These are phyloP conservation scores for Naganishia vaughanmartiniae DNA, from an alignment of 768 basidiomycete genomes.

Conservation along the genomic window DNA sequence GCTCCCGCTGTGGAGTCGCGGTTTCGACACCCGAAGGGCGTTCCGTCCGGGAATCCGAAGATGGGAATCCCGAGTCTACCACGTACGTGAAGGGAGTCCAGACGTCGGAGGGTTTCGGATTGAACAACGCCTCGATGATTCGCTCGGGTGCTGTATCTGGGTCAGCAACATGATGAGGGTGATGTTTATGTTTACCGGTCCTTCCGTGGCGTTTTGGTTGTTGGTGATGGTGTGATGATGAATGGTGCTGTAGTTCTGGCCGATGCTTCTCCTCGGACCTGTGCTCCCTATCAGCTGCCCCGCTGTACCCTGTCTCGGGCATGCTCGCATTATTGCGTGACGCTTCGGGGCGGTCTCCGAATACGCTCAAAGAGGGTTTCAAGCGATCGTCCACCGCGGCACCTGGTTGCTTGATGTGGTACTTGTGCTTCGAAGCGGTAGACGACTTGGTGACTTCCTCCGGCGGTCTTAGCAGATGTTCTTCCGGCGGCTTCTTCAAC, in stretches of 20 bases:
- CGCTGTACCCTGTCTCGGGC: not conserved
- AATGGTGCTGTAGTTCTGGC: not conserved
- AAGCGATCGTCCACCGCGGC: not conserved
- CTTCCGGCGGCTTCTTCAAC: slow-evolving; percentile 27
- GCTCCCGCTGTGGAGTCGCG: not conserved
- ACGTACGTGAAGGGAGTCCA: slow-evolving; percentile 19
- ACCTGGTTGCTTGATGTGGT: not conserved
- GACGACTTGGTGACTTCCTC: slow-evolving; percentile 11
- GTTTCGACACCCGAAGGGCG: slow-evolving; percentile 1
- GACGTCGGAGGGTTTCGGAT: slow-evolving; percentile 5
- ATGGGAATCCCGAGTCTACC: not conserved
- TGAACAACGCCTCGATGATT: slow-evolving; percentile 12
- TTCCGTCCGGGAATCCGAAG: not conserved
- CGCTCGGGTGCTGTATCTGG: slow-evolving; percentile 7
- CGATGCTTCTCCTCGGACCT: not conserved
- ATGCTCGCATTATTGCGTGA: not conserved
- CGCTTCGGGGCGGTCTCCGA: not conserved
- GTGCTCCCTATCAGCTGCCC: not conserved
- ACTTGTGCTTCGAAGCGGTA: not conserved
- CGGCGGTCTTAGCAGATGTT: slow-evolving; percentile 20
- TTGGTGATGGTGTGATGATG: not conserved
- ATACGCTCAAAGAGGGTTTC: not conserved
- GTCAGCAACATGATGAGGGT: slow-evolving; percentile 12
- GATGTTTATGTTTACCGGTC: slow-evolving; percentile 2
- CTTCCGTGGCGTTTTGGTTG: not conserved